Base-by-base conservation (phyloP, 345 rosid species). In the Luvunga scandens region DNA sequence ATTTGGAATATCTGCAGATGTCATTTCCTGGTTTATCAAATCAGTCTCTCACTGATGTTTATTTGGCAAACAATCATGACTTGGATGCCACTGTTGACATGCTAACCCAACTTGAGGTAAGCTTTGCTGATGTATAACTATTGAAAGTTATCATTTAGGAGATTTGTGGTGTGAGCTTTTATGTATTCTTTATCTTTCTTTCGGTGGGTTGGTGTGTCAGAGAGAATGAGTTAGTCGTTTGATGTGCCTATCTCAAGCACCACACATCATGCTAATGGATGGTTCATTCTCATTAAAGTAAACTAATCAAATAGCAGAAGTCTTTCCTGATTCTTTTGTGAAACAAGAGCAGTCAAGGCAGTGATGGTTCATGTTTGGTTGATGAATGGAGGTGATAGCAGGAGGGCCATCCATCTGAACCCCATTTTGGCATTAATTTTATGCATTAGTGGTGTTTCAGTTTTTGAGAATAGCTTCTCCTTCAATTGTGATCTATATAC, bases 71-170 rank as follows among this genome's bases (percentile, higher is more conserved):
- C 83, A 83, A 72, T 64, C 86, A 89, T 56, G 98, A 95, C 86
- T 74, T 92, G 75, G 98, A 93, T 33, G 93, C 93, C n/a, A 76
- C 96, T 69, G 18, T 88, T 68, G 98, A 95, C 82, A 95, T 95
- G 98, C 87, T 95, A 25, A 84, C 72, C 76, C 93, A 91, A 59
- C 96, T 95, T 74, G 98, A 91, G 99, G 99, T 94, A 84, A 81
- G 57, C 45, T 18, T 16, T 60, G 28, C 59, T 10, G 1, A 59
- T 9, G 53, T 71, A 39, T 36, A 30, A 28, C 25, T 3, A 9
- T 57, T 67, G 36, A 28, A 36, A 73, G 72, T 62, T 59, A 66
- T 71, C 60, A 62, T 75, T 36, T 7, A 13, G 14, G 36, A 10
- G n/a, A 33, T 67, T 59, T 2, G 7, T 25, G 55, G 12, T 53